Conservation (phyloP, 176 grass and related monocot species). For the Avena sativa region DNA sequence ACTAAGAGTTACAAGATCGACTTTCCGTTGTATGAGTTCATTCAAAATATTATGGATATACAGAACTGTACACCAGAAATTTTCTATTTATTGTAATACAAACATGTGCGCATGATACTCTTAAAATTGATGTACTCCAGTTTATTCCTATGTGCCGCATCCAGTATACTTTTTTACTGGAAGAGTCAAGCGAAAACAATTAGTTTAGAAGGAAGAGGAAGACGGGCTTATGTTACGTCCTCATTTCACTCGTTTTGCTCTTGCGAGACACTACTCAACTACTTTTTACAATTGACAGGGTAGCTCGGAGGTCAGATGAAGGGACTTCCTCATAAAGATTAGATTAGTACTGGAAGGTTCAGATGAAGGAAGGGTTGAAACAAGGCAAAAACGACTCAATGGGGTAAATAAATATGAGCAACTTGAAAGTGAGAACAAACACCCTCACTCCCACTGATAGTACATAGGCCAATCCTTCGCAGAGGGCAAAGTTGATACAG, state of each 20-base stretch:
- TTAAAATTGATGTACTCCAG: neutral
- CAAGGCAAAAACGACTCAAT: too few relatives aligned
- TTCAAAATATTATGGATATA: neutral
- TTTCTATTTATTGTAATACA: neutral
- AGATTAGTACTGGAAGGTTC: too few relatives aligned
- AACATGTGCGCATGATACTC: neutral
- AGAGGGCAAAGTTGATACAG: slow-evolving; percentile 5
- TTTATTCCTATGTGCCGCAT: neutral
- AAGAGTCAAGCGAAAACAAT: too few relatives aligned
- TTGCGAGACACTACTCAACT: too few relatives aligned
- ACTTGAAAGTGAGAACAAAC: neutral
- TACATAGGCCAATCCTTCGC: neutral
- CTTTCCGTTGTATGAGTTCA: neutral
- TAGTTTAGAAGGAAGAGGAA: too few relatives aligned
- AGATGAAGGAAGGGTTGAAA: too few relatives aligned
- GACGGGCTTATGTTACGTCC: too few relatives aligned
- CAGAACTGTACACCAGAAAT: neutral
- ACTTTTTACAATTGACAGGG: too few relatives aligned
- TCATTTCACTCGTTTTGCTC: too few relatives aligned
- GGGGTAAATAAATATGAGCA: neutral
- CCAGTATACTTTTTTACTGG: too few relatives aligned
- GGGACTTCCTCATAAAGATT: too few relatives aligned
- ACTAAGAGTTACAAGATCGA: neutral
- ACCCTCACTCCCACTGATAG: neutral
- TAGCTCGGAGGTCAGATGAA: neutral